A percentile compares a stretch with the other conserved stretches of the same genome.
These are phyloP conservation scores for Carex sylvatica DNA, from an alignment of 202 grass and related monocot genomes.

Conservation along the genomic window DNA sequence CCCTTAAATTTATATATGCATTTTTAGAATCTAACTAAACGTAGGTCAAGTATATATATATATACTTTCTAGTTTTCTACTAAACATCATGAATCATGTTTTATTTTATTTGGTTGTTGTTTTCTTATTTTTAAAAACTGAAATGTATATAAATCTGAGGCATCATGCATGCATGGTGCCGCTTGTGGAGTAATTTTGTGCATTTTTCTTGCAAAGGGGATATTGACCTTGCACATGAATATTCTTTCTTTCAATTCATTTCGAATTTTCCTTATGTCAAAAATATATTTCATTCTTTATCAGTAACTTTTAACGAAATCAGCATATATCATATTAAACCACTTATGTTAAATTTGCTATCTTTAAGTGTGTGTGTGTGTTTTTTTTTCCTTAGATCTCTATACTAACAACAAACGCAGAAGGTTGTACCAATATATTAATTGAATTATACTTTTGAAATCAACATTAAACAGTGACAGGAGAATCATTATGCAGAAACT, in stretches of 20 bases:
- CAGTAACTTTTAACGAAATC: not conserved
- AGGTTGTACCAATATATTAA: not conserved
- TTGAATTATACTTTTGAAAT: not conserved
- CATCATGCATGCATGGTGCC: not conserved
- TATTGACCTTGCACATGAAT: not conserved
- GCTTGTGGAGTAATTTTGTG: not conserved
- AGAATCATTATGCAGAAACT: too few species aligned
- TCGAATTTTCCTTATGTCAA: not conserved
- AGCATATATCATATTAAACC: not conserved
- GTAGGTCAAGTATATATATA: conserved; percentile 21
- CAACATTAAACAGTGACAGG: too few species aligned
- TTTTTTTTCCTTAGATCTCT: too few species aligned
- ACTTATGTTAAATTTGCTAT: too few species aligned
- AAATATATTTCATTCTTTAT: not conserved
- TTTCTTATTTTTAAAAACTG: conserved; percentile 5
- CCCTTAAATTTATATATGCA: conserved; percentile 28
- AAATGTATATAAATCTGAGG: conserved; percentile 23
- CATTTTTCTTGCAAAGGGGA: not conserved
- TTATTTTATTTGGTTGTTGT: not conserved
- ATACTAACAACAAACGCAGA: not conserved
- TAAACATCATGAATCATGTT: conserved; percentile 20
- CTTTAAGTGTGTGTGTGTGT: too few species aligned
- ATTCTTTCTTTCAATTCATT: not conserved
- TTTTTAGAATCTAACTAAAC: conserved; percentile 37
- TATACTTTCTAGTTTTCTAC: conserved; percentile 19